These are phyloP conservation scores for Meyerozyma guilliermondii DNA, from an alignment of 1,139 yeast genomes.

Conservation along the genomic window DNA sequence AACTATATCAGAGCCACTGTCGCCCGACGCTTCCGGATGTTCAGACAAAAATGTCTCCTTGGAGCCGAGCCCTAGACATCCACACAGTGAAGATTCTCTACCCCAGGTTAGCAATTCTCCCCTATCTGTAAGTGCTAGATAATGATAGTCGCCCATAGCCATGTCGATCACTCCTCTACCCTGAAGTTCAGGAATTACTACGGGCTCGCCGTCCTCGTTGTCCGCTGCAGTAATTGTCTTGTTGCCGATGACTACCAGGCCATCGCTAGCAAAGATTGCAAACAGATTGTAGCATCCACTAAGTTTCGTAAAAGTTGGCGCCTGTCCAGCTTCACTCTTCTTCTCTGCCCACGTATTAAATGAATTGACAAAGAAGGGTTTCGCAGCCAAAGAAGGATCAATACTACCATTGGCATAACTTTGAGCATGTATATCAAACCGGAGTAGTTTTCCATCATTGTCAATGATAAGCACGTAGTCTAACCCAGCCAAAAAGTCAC, in stretches of 20 bases:
- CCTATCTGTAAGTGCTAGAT: conserved; percentile 51
- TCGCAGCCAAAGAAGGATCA: not conserved
- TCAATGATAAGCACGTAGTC: conserved; percentile 48
- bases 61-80: conserved; percentile 65
- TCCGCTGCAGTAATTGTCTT: conserved; percentile 13
- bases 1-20: conserved; percentile 12
- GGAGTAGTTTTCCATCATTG: conserved; percentile 39
- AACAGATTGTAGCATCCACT: conserved; percentile 47
- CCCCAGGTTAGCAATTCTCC: conserved; percentile 75
- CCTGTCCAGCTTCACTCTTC: conserved; percentile 13
- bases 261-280: conserved; percentile 50
- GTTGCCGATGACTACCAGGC: conserved; percentile 43
- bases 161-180: conserved; percentile 49
- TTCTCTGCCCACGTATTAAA: conserved; percentile 28
- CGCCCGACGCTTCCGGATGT: conserved; percentile 15
- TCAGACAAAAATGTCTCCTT: conserved; percentile 19
- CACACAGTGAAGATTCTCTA: conserved; percentile 54
- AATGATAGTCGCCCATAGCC: conserved; percentile 73
- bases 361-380: conserved; percentile 4
- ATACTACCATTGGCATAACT: conserved; percentile 7
- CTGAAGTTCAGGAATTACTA: conserved; percentile 41
- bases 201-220: conserved; percentile 13
- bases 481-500: conserved; percentile 56
- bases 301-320: conserved; percentile 36
- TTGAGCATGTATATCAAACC: conserved; percentile 29